Percentiles rank a stretch among this genome's conserved stretches.
These are phyloP conservation scores for Hypomyces rosellus DNA, from an alignment of 2,329 filamentous ascomycete species.

Conservation along the genomic window DNA sequence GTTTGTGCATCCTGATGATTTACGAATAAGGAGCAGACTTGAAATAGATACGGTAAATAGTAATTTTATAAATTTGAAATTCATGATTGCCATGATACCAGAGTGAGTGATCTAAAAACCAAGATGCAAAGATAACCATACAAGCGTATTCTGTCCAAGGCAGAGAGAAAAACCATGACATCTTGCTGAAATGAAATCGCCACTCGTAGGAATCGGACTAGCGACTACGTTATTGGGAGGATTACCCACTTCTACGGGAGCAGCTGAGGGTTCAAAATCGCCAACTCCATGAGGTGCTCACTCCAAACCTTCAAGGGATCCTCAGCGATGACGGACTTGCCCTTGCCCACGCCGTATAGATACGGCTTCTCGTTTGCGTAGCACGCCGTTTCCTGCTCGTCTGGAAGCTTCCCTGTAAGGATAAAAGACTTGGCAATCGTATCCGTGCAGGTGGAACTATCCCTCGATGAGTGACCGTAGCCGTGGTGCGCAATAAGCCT, in stretches of 20 bases:
- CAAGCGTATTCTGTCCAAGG: no score
- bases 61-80: no score
- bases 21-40: no score
- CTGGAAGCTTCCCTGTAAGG: conserved; percentile 33
- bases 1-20: no score
- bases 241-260: conserved; percentile 5
- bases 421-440: conserved; percentile 34
- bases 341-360: conserved; percentile 27
- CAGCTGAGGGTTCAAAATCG: conserved; percentile 10
- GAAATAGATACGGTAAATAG: no score
- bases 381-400: conserved; percentile 37
- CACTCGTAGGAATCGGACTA: background rate
- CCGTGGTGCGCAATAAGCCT: conserved; percentile 43
- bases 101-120: no score
- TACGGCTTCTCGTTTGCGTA: conserved; percentile 44
- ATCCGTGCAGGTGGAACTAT: conserved; percentile 41
- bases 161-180: no score
- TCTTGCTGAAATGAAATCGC: no score
- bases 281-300: conserved; percentile 15
- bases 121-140: no score
- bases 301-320: conserved; percentile 15
- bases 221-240: background rate
- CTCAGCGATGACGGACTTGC: background rate
- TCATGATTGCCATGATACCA: no score
- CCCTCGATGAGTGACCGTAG: conserved; percentile 42